A percentile compares a stretch with the other conserved stretches of the same genome.
Conservation (phyloP, 306 rosid species). For the Cicer judaicum region DNA sequence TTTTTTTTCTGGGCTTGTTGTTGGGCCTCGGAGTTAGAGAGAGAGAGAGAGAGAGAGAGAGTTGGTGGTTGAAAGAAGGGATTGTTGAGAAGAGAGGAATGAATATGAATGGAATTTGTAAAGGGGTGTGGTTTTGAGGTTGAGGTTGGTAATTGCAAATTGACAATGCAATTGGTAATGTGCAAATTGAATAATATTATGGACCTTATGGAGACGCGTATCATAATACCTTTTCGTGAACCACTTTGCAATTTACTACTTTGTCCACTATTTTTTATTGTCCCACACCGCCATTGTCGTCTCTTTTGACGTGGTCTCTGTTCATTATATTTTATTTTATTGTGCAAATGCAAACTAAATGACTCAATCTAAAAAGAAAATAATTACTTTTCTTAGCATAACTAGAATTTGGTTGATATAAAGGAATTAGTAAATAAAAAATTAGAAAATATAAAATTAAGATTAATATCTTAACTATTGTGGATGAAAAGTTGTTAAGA, state of each 20-base stretch:
- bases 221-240: slow-evolving; percentile 47
- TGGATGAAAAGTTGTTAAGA: too few relatives aligned
- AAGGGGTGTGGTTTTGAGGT: neutral
- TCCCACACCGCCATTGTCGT: neutral
- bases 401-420: too few relatives aligned
- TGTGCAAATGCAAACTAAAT: neutral
- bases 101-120: neutral
- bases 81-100: slow-evolving; percentile 15
- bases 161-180: neutral
- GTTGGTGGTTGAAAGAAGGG: slow-evolving; percentile 45
- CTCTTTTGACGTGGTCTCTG: slow-evolving; percentile 30
- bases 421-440: too few relatives aligned
- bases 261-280: slow-evolving; percentile 44
- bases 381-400: too few relatives aligned
- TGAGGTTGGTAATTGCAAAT: slow-evolving; percentile 53
- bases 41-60: too few relatives aligned
- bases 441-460: too few relatives aligned
- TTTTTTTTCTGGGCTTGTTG: neutral
- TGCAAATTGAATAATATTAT: slow-evolving; percentile 45
- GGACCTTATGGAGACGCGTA: slow-evolving; percentile 93
- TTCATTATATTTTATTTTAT: neutral
- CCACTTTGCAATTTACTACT: slow-evolving; percentile 47
- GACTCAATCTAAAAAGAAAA: neutral
- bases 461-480: too few relatives aligned
- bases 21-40: too few relatives aligned